Evolutionary conservation across 371 early-diverging fungal species (phyloP).

Genomic region (Choanephora cucurbitarum): DNA sequence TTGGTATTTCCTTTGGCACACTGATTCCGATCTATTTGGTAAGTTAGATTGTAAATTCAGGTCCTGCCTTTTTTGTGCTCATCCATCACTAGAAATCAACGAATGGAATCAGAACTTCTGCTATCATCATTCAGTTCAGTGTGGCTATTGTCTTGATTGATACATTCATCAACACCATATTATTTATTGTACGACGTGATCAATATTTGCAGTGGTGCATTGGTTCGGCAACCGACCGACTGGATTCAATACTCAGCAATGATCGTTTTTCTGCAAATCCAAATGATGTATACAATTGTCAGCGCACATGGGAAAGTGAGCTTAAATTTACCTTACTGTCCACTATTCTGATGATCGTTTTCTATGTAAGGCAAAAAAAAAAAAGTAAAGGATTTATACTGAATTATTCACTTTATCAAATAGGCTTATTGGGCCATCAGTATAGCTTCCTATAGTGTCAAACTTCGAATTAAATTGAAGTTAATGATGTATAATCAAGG

Average conservation of each 20-base stretch:
- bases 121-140: slow-evolving; percentile 20
- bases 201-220: slow-evolving; percentile 37
- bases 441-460: slow-evolving; percentile 39
- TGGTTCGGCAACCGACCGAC: slow-evolving; percentile 12
- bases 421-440: slow-evolving; percentile 51
- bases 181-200: slow-evolving; percentile 33
- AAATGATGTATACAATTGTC: slow-evolving; percentile 47
- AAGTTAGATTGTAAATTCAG: neutral
- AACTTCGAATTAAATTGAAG: slow-evolving; percentile 11
- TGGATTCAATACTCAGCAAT: slow-evolving; percentile 5
- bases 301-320: slow-evolving; percentile 45
- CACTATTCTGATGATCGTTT: slow-evolving; percentile 32
- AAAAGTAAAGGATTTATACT: no score
- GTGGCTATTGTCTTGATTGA: slow-evolving; percentile 33
- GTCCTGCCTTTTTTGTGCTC: neutral
- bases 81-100: slow-evolving; percentile 12
- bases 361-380: slow-evolving; percentile 36
- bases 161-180: slow-evolving; percentile 30
- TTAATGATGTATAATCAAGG: neutral
- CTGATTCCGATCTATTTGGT: slow-evolving; percentile 36
- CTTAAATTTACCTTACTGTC: slow-evolving; percentile 46
- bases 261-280: slow-evolving; percentile 1
- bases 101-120: slow-evolving; percentile 16
- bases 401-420: neutral
- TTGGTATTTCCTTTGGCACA: slow-evolving; percentile 32